Evolutionary conservation across 1,284 basidiomycete species (phyloP).

Genomic region (Coniferiporia weirii): DNA sequence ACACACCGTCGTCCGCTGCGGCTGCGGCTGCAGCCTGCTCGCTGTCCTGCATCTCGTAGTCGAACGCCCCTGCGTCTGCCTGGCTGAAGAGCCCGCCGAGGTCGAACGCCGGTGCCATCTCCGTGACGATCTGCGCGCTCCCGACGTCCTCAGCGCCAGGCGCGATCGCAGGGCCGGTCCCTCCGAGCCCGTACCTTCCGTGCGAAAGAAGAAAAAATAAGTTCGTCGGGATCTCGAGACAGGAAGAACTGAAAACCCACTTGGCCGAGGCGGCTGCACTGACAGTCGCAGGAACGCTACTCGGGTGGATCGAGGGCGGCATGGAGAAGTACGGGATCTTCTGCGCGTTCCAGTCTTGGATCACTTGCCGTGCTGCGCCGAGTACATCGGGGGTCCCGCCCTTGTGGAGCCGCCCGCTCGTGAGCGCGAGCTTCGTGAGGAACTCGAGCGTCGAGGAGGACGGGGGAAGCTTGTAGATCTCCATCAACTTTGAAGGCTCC

Average conservation of each 20-base stretch:
- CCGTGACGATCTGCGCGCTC: slow-evolving; percentile 62
- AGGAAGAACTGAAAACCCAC: not conserved
- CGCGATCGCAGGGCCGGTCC: slow-evolving; percentile 38
- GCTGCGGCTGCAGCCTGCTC: slow-evolving; percentile 21
- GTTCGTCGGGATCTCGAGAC: not conserved
- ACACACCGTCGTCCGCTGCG: slow-evolving; percentile 39
- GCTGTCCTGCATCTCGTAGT: slow-evolving; percentile 33
- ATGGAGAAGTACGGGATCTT: slow-evolving; percentile 87
- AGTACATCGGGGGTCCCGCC: slow-evolving; percentile 91
- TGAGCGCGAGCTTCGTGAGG: slow-evolving; percentile 86
- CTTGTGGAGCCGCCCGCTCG: slow-evolving; percentile 82
- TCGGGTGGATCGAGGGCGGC: slow-evolving; percentile 76
- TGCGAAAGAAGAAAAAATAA: not conserved
- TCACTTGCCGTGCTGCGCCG: slow-evolving; percentile 76
- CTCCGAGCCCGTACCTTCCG: slow-evolving; percentile 1
- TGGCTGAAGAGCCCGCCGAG: slow-evolving; percentile 69
- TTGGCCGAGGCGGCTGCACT: slow-evolving; percentile 13
- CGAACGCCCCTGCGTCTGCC: slow-evolving; percentile 71
- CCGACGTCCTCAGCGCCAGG: slow-evolving; percentile 72
- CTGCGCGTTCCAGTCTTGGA: slow-evolving; percentile 95
- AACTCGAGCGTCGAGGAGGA: slow-evolving; percentile 78
- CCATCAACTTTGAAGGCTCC: slow-evolving; percentile 61
- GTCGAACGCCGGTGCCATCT: slow-evolving; percentile 67
- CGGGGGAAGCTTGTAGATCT: slow-evolving; percentile 78
- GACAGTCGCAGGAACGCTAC: slow-evolving; percentile 57